These are phyloP conservation scores for Boletus reticuloceps DNA, from an alignment of 768 basidiomycete genomes.

Conservation along the genomic window DNA sequence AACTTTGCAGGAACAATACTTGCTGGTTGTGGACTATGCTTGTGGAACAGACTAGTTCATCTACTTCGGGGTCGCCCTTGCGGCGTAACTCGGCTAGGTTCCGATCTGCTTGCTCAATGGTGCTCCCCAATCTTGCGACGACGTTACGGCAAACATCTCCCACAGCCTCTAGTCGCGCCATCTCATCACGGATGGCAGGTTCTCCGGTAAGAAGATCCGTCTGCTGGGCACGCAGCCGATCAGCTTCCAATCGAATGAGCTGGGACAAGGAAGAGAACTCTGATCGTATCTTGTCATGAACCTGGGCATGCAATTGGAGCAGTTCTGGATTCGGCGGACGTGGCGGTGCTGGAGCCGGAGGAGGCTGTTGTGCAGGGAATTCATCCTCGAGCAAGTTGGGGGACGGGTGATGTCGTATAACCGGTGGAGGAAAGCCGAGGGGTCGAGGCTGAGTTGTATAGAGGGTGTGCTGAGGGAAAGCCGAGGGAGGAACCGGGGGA, in stretches of 20 bases:
- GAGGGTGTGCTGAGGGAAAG: conserved; percentile 26
- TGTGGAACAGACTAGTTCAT: conserved; percentile 94
- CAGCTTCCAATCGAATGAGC: conserved; percentile 61
- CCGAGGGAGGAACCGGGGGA: conserved; percentile 16
- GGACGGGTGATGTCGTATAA: conserved; percentile 19
- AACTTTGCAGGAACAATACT: conserved; percentile 3
- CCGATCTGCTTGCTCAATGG: conserved; percentile 65
- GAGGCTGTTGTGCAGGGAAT: conserved; percentile 26
- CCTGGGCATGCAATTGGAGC: conserved; percentile 70
- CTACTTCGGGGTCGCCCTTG: conserved; percentile 90
- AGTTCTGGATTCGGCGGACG: conserved; percentile 91
- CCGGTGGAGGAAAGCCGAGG: conserved; percentile 17
- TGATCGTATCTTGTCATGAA: conserved; percentile 71
- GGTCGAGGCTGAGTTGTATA: conserved; percentile 10
- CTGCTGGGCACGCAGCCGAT: conserved; percentile 77
- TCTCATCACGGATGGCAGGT: conserved; percentile 95
- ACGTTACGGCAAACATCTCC: conserved; percentile 86
- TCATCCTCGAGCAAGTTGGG: conserved; percentile 72
- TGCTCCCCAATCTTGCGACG: conserved; percentile 58
- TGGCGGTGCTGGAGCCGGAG: conserved; percentile 51
- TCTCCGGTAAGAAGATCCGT: conserved; percentile 84
- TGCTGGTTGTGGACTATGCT: conserved; percentile 98
- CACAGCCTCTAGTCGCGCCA: conserved; percentile 91
- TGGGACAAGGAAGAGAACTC: conserved; percentile 71
- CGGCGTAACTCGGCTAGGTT: conserved; percentile 74